Percentiles rank a stretch among this genome's conserved stretches.
Conservation (phyloP, 2,329 filamentous ascomycete species). For the Xylaria sp. region DNA sequence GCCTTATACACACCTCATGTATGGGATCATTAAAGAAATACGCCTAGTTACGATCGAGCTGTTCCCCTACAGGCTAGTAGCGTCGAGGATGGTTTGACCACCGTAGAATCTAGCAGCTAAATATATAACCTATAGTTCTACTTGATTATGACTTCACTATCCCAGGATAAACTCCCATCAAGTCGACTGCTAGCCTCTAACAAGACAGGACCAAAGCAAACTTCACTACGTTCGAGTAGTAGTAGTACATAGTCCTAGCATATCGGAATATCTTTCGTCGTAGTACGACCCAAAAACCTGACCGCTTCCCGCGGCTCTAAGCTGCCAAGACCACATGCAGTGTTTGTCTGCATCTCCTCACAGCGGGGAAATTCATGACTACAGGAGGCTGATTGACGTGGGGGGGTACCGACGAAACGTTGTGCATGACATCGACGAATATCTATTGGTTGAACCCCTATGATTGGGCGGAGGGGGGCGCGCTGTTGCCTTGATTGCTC, state of each 20-base stretch:
- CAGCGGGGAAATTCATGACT: background rate
- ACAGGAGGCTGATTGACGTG: background rate
- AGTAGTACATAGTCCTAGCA: conserved; percentile 1
- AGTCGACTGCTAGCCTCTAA: background rate
- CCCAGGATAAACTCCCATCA: background rate
- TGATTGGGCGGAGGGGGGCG: background rate
- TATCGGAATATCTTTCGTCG: background rate
- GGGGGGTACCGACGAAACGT: background rate
- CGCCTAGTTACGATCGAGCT: background rate
- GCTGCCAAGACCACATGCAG: conserved; percentile 17
- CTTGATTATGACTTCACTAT: background rate
- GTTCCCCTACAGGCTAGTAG: background rate
- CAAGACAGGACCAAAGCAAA: background rate
- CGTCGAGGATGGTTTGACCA: background rate
- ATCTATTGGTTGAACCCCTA: conserved; percentile 18
- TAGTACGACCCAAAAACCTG: background rate
- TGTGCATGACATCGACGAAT: background rate
- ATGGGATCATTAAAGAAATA: background rate
- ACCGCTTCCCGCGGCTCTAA: conserved; percentile 14
- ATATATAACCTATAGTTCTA: background rate
- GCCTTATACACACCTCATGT: background rate
- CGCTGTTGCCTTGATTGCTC: conserved; percentile 1
- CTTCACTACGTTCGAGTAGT: background rate
- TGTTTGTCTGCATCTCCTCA: background rate
- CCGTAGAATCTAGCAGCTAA: background rate